Evolutionary conservation across 163 green algal species (phyloP).

Genomic region (Volvox carteri): DNA sequence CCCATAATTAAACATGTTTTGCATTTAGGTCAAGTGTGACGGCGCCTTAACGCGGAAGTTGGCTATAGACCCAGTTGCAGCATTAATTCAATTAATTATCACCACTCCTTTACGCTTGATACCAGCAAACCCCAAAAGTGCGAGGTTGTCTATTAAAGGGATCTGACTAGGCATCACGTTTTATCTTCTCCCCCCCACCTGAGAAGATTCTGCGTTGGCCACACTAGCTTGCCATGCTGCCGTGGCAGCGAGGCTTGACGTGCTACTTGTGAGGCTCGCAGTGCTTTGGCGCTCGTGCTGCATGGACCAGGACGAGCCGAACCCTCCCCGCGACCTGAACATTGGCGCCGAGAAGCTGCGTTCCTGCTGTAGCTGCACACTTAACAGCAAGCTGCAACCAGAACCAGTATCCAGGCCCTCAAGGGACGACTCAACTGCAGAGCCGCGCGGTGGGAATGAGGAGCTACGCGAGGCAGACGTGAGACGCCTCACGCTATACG

Average conservation of each 20-base stretch:
- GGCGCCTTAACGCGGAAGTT: too few species aligned
- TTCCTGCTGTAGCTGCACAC: constrained; percentile 23
- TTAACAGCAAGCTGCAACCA: background rate
- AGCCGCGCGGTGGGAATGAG: background rate
- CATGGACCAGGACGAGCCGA: background rate
- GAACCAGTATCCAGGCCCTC: background rate
- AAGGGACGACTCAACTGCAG: background rate
- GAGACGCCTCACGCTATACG: background rate
- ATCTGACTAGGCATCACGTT: constrained; percentile 26
- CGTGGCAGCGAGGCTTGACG: constrained; percentile 5
- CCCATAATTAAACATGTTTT: too few species aligned
- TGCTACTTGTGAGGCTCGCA: constrained; percentile 2
- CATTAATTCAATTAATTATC: too few species aligned
- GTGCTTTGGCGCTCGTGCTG: constrained; percentile 22
- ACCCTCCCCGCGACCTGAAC: background rate
- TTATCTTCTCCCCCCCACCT: background rate
- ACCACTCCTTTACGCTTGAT: too few species aligned
- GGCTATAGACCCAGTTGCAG: too few species aligned
- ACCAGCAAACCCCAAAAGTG: too few species aligned
- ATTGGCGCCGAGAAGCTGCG: constrained; percentile 15
- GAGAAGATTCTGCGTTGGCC: constrained; percentile 16
- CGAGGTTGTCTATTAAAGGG: too few species aligned
- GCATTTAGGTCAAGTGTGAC: too few species aligned
- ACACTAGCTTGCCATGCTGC: constrained; percentile 40
- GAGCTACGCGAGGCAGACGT: constrained; percentile 3